These are phyloP conservation scores for Nitzschia sp. DNA, from an alignment of 108 stramenopile species.

Conservation along the genomic window DNA sequence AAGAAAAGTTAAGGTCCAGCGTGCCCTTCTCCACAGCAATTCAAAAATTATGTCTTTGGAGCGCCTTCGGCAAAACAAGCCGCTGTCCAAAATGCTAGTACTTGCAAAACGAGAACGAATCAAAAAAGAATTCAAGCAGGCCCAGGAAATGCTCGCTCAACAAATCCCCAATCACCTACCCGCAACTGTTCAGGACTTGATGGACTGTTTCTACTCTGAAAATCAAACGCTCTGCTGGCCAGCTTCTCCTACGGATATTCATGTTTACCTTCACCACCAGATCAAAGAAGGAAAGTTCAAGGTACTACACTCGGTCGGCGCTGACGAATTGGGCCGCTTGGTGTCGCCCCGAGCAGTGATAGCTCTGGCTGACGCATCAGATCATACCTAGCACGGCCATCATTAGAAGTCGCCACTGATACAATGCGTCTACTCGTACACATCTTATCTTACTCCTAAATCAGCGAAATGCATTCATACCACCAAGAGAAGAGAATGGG, in stretches of 20 bases:
- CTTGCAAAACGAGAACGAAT: constrained; percentile 61
- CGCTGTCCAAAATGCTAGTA: constrained; percentile 60
- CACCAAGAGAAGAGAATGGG: constrained; percentile 51
- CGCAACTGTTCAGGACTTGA: constrained; percentile 24
- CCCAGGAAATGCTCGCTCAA: constrained; percentile 8
- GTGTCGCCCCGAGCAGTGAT: no score
- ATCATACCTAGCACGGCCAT: no score
- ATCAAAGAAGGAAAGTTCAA: constrained; percentile 22
- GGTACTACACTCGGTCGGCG: no score
- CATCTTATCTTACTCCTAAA: no score
- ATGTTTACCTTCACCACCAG: constrained; percentile 35
- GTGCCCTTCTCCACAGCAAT: constrained; percentile 21
- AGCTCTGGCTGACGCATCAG: no score
- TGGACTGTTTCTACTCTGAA: constrained; percentile 20
- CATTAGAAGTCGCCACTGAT: no score
- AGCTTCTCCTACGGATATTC: constrained; percentile 30
- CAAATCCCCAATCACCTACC: constrained; percentile 2
- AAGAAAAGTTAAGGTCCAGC: constrained; percentile 56
- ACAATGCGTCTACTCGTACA: no score
- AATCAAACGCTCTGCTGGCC: constrained; percentile 5
- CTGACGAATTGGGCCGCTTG: no score
- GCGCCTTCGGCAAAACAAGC: constrained; percentile 49
- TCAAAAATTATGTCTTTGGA: constrained; percentile 35
- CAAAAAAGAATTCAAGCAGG: constrained; percentile 32
- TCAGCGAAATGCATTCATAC: constrained; percentile 56